Evolutionary conservation across 2,329 filamentous ascomycete species (phyloP), one percentile per base, ranked within the genome.

Genomic region (Lasiodiplodia sp.): DNA sequence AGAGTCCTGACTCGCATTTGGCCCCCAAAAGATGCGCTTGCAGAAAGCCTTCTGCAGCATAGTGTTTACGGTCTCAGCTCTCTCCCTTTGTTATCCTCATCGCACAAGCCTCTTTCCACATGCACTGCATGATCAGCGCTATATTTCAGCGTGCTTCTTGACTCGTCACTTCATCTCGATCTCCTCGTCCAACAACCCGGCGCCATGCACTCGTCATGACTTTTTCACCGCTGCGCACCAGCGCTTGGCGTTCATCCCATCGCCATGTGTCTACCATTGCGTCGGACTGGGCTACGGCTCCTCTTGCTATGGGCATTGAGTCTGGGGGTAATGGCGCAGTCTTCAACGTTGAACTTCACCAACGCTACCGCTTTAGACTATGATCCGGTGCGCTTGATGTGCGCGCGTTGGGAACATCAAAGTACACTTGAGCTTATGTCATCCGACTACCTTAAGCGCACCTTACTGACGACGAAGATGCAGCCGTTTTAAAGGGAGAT

Each of bases 401-500:
- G 56, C 28, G 56, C 56, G 44, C 56, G 56, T 23, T 60, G 56
- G 56, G 56, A 60, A 37, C 56, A 60, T 60, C 56, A 60, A 47
- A 38, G 56, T 60, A 60, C 16, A 37, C 10, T 44, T 23, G 7
- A 38, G 18, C 34, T 25, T 47, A 11, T 11, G 12, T 25, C 51
- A 14, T 52, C 6, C 12, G 37, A 11, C 21, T 21, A 60, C 37
- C 37, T 21, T 10, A 47, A 21, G 44, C 44, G 5, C 44, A 47
- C n/a, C 10, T 47, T 4, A 47, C 28, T 60, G 21, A 60, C 23
- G 18, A 25, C 4, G 21, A 14, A 23, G 23, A 8, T 23, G 11
- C 51, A 66, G 69, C 69, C 34, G 53, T 51, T 21, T 12, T 68
- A 4, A 68, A 68, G 38, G 62, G 68, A 37, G 23, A 55, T 31